Evolutionary conservation across 2,329 filamentous ascomycete genomes (phyloP), one percentile per base, ranked within the genome.

Genomic region (Huntiella bhutanensis): DNA sequence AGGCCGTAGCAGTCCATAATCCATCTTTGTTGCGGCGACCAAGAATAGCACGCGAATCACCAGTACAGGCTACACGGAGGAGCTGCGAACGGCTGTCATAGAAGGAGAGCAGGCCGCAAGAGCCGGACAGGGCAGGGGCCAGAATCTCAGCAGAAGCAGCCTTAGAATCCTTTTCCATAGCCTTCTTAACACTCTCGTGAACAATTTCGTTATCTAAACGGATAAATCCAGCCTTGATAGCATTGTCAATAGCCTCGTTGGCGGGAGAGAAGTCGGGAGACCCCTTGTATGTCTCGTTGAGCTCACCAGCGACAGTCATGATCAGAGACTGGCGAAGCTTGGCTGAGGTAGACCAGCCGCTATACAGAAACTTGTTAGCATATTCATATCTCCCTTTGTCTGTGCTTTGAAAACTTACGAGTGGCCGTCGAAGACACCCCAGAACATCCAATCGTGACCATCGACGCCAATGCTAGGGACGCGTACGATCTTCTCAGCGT

Each of bases 401-500:
- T 15, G 15, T 15, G 10, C 5, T 13, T 17, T 11, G 17, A 19
- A 33, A n/a, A 71, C 73, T 62, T 66, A 88, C 84, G 83, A 84
- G 62, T 98, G 91, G 0, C 91, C 91, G 58, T 98, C 91, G 61
- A 96, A 98, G 13, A 98, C 87, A 49, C 87, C 91, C 91, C 92
- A 98, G 61, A 98, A 98, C 86, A 96, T 96, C 91, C 91, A 98
- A 62, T 98, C 92, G 12, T 43, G 41, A 4, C 41, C 41, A 11
- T 43, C 41, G 10, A 32, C 28, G 32, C 41, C 41, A 16, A 43
- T 13, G 51, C 74, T 83, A 4, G 84, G 81, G 6, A 95, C 76
- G 61, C 96, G 84, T 41, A 98, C 85, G 56, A 96, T 95, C 71
- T 94, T 93, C 65, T 98, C 91, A 45, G 87, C 83, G 58, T 98